Base-by-base conservation (phyloP, 129 eudicot species). In the Flaveria sonorensis region DNA sequence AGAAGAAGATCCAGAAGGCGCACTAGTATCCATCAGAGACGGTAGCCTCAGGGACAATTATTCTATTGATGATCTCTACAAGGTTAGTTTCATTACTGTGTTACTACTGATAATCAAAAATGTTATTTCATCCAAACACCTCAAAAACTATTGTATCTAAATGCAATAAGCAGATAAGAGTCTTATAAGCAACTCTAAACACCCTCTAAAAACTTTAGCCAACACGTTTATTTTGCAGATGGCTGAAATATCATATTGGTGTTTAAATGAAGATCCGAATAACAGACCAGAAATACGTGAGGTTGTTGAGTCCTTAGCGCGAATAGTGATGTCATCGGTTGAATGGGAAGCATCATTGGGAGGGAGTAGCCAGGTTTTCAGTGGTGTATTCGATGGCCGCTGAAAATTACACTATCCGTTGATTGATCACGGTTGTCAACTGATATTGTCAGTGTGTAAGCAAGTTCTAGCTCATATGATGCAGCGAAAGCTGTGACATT, bases 331-430 rank as follows among this genome's bases (percentile, higher is more conserved):
- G 85, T 87, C 97, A 3, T 81, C 97, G 0, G 64, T 78, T 19
- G 92, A 91, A 70, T 91, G 97, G 97, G 97, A 91, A 79, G 97
- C 97, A 15, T 88, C 94, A 43, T 67, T 88, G 12, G 97, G 90
- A 79, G 97, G 97, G 51, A 83, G 79, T 68, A 88, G 94, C 79
- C 92, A 86, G 52, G 88, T 91, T 83, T 91, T 91, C 75, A 91
- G 94, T 55, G 97, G 97, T 21, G 88, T 88, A n/a, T 87, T 87
- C 68, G 88, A 65, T 64, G 94, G 94, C 42, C 78, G 97, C 20
- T 91, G 79, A 85, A 73, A 52, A 57, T 21, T 8, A 19, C 47
- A 42, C 45, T 56, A 45, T 47, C 43, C 23, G 20, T 63, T 65
- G 55, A 32, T 53, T 68, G 71, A 45, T 2, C 1, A 1, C 3